Base-by-base conservation (phyloP, 805 yeast species). In the Blastobotrys chiropterorum region DNA sequence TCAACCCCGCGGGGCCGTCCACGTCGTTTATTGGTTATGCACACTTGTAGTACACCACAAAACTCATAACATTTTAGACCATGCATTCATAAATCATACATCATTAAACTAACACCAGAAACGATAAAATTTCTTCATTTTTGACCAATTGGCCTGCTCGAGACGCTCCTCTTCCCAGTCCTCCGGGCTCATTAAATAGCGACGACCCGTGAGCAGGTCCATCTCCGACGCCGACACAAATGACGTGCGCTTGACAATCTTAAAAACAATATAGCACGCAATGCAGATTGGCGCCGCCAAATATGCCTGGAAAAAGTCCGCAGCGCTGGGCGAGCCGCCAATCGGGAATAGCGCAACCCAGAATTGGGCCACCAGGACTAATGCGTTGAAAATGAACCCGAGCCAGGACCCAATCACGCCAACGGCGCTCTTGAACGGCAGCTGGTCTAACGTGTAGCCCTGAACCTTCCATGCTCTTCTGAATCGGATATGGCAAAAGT, bases 281-380 rank as follows among this genome's bases (percentile, higher is more conserved):
- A 71, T n/a, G 5, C 68, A 61, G 22, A 72, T 66, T 1, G 74
- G 73, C 0, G 65, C 70, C 3, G 83, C 81, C 47, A 81, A 64
- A 62, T 79, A 81, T 45, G 71, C 67, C 67, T 72, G 69, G 72
- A 81, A 80, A 66, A 81, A 81, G 49, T 44, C 57, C 17, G 56
- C 38, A 30, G 76, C 75, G 46, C 62, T 55, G 8, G 75, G 73
- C 1, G 60, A 56, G 70, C 82, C 44, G 3, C 81, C 80, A 45
- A 82, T 61, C 52, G 94, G 94, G 72, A 72, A 84, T 41, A 83
- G 66, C 11, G 90, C 87, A 51, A 82, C 74, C 85, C 88, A 86
- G 73, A 86, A 83, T 69, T 86, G 88, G 15, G 86, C 83, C 51
- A 76, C 67, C 53, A 86, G 70, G 56, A 86, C 80, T 43, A 82